Evolutionary conservation across 2,329 filamentous ascomycete species (phyloP).

Genomic region (Tothia fuscella): DNA sequence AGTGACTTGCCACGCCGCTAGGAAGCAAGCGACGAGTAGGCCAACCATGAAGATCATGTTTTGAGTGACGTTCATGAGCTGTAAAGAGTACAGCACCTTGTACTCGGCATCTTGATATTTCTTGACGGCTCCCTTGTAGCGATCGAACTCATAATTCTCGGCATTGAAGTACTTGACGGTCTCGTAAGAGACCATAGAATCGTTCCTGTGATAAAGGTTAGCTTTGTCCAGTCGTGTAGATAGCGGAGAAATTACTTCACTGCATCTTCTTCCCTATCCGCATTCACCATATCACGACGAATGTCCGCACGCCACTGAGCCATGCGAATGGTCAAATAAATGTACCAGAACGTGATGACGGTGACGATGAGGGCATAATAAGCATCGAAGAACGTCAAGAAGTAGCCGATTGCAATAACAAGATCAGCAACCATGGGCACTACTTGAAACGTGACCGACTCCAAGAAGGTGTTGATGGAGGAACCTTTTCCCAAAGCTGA

Average conservation of each 20-base stretch:
- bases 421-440: slow-evolving; percentile 91
- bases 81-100: slow-evolving; percentile 43
- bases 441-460: slow-evolving; percentile 92
- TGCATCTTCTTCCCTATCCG: slow-evolving; percentile 86
- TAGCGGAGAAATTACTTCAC: slow-evolving; percentile 53
- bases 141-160: slow-evolving; percentile 44
- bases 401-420: slow-evolving; percentile 70
- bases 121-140: slow-evolving; percentile 44
- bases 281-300: slow-evolving; percentile 86
- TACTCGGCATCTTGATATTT: slow-evolving; percentile 48
- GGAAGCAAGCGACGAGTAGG: slow-evolving; percentile 55
- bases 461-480: slow-evolving; percentile 91
- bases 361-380: slow-evolving; percentile 84
- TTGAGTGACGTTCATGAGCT: slow-evolving; percentile 49
- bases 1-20: slow-evolving; percentile 58
- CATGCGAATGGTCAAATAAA: slow-evolving; percentile 93
- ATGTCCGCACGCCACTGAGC: slow-evolving; percentile 86
- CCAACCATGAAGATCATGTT: slow-evolving; percentile 53
- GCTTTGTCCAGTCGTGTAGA: not conserved
- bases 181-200: slow-evolving; percentile 98
- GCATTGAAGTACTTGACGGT: slow-evolving; percentile 56
- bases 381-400: slow-evolving; percentile 66
- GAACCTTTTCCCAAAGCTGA: slow-evolving; percentile 93
- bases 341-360: slow-evolving; percentile 88
- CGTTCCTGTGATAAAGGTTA: slow-evolving; percentile 46